phyloP scores from a whole-genome alignment of 768 basidiomycete species.

The Mycena haematopus region DNA sequence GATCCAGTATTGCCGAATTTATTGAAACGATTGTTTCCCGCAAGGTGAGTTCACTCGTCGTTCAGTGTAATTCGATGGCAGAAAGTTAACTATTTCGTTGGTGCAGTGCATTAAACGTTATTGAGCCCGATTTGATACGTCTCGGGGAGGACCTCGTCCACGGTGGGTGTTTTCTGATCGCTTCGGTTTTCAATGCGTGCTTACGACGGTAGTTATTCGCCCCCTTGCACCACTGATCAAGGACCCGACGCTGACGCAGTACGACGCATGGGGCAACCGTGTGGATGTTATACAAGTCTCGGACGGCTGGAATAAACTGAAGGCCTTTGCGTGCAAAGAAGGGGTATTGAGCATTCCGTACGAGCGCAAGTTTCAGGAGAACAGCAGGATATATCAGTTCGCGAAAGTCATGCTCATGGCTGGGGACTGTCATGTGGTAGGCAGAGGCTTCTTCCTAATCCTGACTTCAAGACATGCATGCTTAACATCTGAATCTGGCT shows the following conservation, averaged over 20 bases:
- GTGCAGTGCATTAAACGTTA: conserved; percentile 50
- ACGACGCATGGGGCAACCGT: conserved; percentile 73
- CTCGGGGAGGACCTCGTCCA: conserved; percentile 63
- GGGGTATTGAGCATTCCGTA: conserved; percentile 74
- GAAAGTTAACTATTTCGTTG: not conserved
- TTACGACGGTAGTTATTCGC: no score
- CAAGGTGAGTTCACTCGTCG: no score
- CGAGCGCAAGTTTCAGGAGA: conserved; percentile 64
- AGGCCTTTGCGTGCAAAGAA: conserved; percentile 64
- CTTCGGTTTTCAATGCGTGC: no score
- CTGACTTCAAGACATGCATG: not conserved
- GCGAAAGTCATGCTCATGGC: conserved; percentile 66
- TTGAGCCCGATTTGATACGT: conserved; percentile 66
- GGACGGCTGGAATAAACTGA: conserved; percentile 76
- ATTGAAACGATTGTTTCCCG: conserved; percentile 62
- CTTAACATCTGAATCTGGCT: not conserved
- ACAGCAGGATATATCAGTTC: conserved; percentile 70
- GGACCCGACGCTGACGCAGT: conserved; percentile 67
- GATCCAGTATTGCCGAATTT: conserved; percentile 70
- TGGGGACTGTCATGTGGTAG: conserved; percentile 61
- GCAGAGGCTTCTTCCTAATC: conserved; percentile 23
- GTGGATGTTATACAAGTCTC: conserved; percentile 72
- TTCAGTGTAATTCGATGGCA: not conserved
- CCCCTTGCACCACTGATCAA: conserved; percentile 51
- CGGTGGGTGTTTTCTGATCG: conserved; percentile 51